Evolutionary conservation across 2,329 filamentous ascomycete species (phyloP), one percentile per base, ranked within the genome.

Genomic region (Lachnellula subtilissima): DNA sequence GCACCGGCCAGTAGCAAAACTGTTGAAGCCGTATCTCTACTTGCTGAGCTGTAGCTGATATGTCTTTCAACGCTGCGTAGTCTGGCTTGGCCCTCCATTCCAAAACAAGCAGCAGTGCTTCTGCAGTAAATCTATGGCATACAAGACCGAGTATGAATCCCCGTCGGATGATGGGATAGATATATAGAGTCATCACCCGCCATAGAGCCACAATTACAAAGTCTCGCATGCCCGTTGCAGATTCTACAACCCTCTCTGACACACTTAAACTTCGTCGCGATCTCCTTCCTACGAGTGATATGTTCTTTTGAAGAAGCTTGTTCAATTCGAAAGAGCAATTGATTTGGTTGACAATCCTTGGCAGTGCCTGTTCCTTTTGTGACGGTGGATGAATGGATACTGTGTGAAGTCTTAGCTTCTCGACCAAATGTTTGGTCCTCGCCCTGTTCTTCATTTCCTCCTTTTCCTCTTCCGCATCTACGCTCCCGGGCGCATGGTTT

Each of bases 1-100:
- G 93, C 73, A 96, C 91, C 2, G 94, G 95, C 92, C 93, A 97
- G 72, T 99, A 99, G 73, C 93, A 97, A 69, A 97, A 97, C 70
- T 99, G 94, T 70, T 97, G 91, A 22, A 99, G 80, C 5, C 94
- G 88, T 62, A 99, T 97, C 73, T 99, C 94, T 37, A 99, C 86
- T 72, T 99, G 94, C 71, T 99, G 94, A 23, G 94, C 94, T 0
- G 93, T 97, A 14, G 94, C 94, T 35, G 92, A 97, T 46, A 97
- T 85, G 70, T 99, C 94, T 70, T 97, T 97, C 54, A 99, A 75
- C 0, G 94, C 94, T 42, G 91, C 86, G 50, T 86, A 87, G 43
- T 88, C 86, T 7, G 89, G 88, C 48, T 87, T 83, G 23, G 85
- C 79, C 36, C 91, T 85, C 84, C 92, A 97, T 73, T 97, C 93